phyloP scores from a whole-genome alignment of 2,329 filamentous ascomycete species.

The Penicillium sp. region DNA sequence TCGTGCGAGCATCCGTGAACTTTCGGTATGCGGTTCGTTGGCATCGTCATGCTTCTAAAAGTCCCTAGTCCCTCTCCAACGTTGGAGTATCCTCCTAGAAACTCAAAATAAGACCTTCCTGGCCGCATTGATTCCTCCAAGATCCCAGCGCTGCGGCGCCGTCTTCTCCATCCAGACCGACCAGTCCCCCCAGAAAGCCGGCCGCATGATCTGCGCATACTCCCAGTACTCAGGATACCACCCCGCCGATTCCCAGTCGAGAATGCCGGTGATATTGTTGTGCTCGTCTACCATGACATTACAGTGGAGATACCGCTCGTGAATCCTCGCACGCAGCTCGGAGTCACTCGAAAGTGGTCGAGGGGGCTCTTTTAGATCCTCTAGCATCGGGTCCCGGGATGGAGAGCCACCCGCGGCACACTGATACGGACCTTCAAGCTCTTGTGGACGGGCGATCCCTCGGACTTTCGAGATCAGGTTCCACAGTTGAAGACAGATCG shows the following conservation, averaged over 20 bases:
- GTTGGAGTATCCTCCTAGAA: too few species aligned
- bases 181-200: slow-evolving; percentile 26
- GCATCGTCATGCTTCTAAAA: too few species aligned
- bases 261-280: slow-evolving; percentile 30
- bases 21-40: too few species aligned
- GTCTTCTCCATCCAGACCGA: slow-evolving; percentile 30
- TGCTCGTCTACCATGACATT: slow-evolving; percentile 34
- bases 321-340: slow-evolving; percentile 24
- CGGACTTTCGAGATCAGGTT: slow-evolving; percentile 21
- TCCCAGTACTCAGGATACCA: slow-evolving; percentile 47
- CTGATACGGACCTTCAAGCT: slow-evolving; percentile 20
- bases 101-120: slow-evolving; percentile 40
- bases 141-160: slow-evolving; percentile 29
- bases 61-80: too few species aligned
- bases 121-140: slow-evolving; percentile 25
- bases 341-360: slow-evolving; percentile 21
- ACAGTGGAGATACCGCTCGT: slow-evolving; percentile 26
- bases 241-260: slow-evolving; percentile 42
- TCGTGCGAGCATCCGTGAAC: too few species aligned
- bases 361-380: slow-evolving; percentile 22
- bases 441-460: too few species aligned
- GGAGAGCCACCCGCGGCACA: slow-evolving; percentile 25
- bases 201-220: slow-evolving; percentile 34
- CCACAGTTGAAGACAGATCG: slow-evolving; percentile 22
- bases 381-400: slow-evolving; percentile 20